A percentile compares a stretch with the other conserved stretches of the same genome.
phyloP scores from a whole-genome alignment of 139 green algal genomes.

The Volvox reticuliferus region DNA sequence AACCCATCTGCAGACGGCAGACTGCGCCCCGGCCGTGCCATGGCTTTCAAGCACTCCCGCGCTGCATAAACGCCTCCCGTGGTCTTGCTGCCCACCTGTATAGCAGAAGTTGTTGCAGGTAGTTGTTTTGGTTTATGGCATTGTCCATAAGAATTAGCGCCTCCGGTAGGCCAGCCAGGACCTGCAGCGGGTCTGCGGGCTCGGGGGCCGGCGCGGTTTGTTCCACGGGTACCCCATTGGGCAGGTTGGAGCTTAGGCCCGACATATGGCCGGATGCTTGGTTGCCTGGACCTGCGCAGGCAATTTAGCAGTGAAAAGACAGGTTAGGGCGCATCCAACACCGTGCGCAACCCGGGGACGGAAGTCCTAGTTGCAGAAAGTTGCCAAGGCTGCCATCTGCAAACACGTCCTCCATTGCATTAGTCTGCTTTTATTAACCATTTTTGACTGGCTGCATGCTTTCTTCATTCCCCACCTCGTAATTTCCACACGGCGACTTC shows the following conservation, averaged over 20 bases:
- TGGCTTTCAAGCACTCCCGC: too few species aligned
- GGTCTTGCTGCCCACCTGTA: slow-evolving; percentile 63
- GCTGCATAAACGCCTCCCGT: too few species aligned
- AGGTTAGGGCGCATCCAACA: not conserved
- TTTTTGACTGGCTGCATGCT: too few species aligned
- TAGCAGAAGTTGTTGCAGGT: slow-evolving; percentile 73
- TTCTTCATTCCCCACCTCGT: too few species aligned
- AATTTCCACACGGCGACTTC: too few species aligned
- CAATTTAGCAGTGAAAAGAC: not conserved
- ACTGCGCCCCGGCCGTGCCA: too few species aligned
- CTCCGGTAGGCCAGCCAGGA: slow-evolving; percentile 62
- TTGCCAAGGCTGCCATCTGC: too few species aligned
- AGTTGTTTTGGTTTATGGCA: slow-evolving; percentile 71
- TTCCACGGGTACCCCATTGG: slow-evolving; percentile 33
- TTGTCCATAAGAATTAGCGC: slow-evolving; percentile 73
- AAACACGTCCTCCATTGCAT: too few species aligned
- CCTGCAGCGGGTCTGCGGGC: slow-evolving; percentile 45
- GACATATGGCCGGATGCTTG: slow-evolving; percentile 25
- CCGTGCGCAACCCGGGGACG: not conserved
- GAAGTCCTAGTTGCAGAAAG: too few species aligned
- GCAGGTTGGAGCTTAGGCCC: not conserved
- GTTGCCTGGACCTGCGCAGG: not conserved
- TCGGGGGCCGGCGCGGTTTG: not conserved
- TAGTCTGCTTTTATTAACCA: too few species aligned
- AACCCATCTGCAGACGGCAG: too few species aligned